Percentiles rank a stretch among this genome's conserved stretches.
Evolutionary conservation across 164 flowering plant genomes (phyloP).

Genomic region (Platanus orientalis): DNA sequence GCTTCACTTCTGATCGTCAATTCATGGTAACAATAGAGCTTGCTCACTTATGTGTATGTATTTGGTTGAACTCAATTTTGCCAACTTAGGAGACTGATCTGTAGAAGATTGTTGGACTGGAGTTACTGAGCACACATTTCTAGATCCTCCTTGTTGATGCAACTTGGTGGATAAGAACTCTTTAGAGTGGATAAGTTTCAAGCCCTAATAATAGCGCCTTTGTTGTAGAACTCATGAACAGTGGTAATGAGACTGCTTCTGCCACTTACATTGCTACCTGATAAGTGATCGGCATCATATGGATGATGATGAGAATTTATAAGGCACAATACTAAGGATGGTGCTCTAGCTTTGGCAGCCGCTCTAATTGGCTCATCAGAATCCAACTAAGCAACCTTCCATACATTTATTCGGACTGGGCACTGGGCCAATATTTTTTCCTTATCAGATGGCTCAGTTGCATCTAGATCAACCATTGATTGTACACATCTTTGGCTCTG

Average conservation of each 20-base stretch:
- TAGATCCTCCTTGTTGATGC: constrained; percentile 61
- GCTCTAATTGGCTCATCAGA: constrained; percentile 79
- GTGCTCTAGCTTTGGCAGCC: constrained; percentile 88
- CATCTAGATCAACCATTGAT: constrained; percentile 91
- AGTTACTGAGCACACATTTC: constrained; percentile 53
- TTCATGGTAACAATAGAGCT: too few species aligned
- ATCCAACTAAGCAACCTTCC: constrained; percentile 91
- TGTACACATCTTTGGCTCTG: constrained; percentile 80
- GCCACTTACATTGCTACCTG: constrained; percentile 57
- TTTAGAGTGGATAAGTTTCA: constrained; percentile 44
- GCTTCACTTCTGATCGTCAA: too few species aligned
- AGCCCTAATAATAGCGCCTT: constrained; percentile 31
- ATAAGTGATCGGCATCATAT: constrained; percentile 52
- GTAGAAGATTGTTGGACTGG: too few species aligned
- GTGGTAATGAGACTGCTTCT: constrained; percentile 66
- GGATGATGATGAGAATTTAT: constrained; percentile 45
- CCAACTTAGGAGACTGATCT: too few species aligned
- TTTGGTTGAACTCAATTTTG: too few species aligned
- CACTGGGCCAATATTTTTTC: constrained; percentile 53
- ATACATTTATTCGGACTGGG: constrained; percentile 81
- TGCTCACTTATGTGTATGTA: too few species aligned
- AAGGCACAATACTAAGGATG: constrained; percentile 88
- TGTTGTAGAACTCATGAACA: constrained; percentile 29
- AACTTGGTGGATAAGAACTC: constrained; percentile 79
- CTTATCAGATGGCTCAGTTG: constrained; percentile 41